A percentile compares a stretch with the other conserved stretches of the same genome.
Evolutionary conservation across 202 grass and related monocot genomes (phyloP).

Genomic region (Elaeis oleifera): DNA sequence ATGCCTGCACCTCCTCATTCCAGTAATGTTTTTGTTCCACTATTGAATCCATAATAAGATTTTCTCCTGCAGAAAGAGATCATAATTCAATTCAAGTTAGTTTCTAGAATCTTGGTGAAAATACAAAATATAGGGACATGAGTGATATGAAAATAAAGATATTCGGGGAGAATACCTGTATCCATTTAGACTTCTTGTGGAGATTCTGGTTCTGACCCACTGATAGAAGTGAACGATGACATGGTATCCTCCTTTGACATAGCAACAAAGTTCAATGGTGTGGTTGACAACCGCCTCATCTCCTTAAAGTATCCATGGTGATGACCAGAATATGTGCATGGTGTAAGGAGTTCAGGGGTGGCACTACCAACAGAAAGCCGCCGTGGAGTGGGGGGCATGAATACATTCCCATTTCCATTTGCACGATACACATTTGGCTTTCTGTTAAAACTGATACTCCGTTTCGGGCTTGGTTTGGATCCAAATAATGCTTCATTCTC

Average conservation of each 20-base stretch:
- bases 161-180: background rate
- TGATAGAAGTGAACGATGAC: conserved; percentile 89
- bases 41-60: too few species aligned
- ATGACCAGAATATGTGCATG: conserved; percentile 58
- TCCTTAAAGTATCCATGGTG: conserved; percentile 69
- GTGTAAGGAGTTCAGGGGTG: conserved; percentile 74
- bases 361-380: conserved; percentile 51
- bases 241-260: conserved; percentile 39
- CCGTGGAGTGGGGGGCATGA: conserved; percentile 60
- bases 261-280: conserved; percentile 12
- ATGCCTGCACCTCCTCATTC: background rate
- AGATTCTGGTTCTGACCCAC: conserved; percentile 81
- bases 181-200: conserved; percentile 1
- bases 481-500: conserved; percentile 42
- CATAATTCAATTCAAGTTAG: too few species aligned
- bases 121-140: too few species aligned
- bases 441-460: conserved; percentile 39
- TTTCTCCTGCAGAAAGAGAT: too few species aligned
- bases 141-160: background rate
- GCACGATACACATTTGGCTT: conserved; percentile 27
- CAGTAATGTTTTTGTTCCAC: too few species aligned
- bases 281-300: conserved; percentile 46
- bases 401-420: conserved; percentile 44
- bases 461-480: conserved; percentile 53
- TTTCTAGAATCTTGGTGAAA: too few species aligned